Evolutionary conservation across 2,329 filamentous ascomycete species (phyloP).

Genomic region (Cladobotryum mycophilum): DNA sequence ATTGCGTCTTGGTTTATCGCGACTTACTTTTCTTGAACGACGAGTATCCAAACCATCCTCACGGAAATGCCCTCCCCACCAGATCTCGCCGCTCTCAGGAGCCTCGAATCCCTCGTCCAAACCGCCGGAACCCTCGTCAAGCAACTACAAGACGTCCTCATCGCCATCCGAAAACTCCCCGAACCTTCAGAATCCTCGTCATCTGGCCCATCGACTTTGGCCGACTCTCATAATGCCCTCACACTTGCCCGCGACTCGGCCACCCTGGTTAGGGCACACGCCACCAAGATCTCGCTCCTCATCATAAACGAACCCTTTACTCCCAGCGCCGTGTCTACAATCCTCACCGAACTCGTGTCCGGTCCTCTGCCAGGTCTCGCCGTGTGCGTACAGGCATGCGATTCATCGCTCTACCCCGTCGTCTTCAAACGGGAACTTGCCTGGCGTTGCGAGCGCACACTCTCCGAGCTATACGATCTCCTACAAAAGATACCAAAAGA

Average conservation of each 20-base stretch:
- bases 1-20: not conserved
- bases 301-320: slow-evolving; percentile 85
- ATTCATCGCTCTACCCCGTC: slow-evolving; percentile 53
- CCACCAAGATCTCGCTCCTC: slow-evolving; percentile 81
- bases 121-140: slow-evolving; percentile 33
- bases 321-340: slow-evolving; percentile 62
- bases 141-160: slow-evolving; percentile 37
- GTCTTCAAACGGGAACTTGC: slow-evolving; percentile 59
- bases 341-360: slow-evolving; percentile 65
- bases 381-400: slow-evolving; percentile 61
- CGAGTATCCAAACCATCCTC: no score
- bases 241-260: slow-evolving; percentile 66
- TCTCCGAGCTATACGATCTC: slow-evolving; percentile 58
- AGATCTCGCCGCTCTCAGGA: slow-evolving; percentile 26
- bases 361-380: slow-evolving; percentile 70
- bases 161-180: slow-evolving; percentile 31
- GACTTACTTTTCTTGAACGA: not conserved
- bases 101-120: slow-evolving; percentile 33
- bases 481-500: slow-evolving; percentile 54
- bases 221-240: slow-evolving; percentile 49
- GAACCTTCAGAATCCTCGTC: slow-evolving; percentile 5
- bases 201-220: slow-evolving; percentile 12
- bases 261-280: slow-evolving; percentile 70
- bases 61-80: slow-evolving; percentile 18
- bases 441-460: slow-evolving; percentile 49